Conservation (phyloP, 495 filamentous ascomycete species). For the Hypoxylon fuscum region DNA sequence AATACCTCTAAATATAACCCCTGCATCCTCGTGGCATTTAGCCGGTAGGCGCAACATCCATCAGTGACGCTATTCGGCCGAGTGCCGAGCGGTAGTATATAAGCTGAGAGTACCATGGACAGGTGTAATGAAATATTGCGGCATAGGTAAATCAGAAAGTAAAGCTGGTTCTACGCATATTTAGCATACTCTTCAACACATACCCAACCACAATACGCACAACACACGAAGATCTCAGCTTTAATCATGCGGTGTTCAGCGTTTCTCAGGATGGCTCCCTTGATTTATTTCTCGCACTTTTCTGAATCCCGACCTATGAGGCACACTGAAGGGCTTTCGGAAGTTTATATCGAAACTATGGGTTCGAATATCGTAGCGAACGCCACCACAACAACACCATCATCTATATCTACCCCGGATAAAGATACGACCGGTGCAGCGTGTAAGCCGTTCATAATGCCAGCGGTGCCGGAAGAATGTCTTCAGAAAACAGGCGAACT, state of each 20-base stretch:
- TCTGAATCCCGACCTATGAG: neutral
- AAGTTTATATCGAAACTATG: slow-evolving; percentile 15
- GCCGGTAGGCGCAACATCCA: slow-evolving; percentile 16
- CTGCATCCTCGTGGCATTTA: slow-evolving; percentile 23
- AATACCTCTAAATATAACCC: neutral
- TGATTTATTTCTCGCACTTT: neutral
- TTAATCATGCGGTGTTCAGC: slow-evolving; percentile 3
- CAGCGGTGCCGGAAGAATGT: slow-evolving; percentile 18
- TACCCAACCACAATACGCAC: neutral
- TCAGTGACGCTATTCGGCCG: slow-evolving; percentile 8
- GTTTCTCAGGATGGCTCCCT: too few species aligned
- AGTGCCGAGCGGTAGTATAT: slow-evolving; percentile 3
- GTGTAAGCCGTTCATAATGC: slow-evolving; percentile 31
- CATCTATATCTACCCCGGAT: neutral
- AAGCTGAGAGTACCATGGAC: neutral
- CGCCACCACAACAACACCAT: slow-evolving; percentile 1
- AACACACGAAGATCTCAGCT: neutral
- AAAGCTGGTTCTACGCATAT: too few species aligned
- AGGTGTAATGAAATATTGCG: neutral
- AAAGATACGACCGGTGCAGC: neutral
- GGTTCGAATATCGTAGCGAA: slow-evolving; percentile 27
- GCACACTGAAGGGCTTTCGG: slow-evolving; percentile 16
- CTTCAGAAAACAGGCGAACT: slow-evolving; percentile 21
- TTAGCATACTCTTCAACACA: too few species aligned
- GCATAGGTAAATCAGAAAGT: neutral